A percentile compares a stretch with the other conserved stretches of the same genome.
Conservation (phyloP, 306 rosid species). For the Vigna trinervia region DNA sequence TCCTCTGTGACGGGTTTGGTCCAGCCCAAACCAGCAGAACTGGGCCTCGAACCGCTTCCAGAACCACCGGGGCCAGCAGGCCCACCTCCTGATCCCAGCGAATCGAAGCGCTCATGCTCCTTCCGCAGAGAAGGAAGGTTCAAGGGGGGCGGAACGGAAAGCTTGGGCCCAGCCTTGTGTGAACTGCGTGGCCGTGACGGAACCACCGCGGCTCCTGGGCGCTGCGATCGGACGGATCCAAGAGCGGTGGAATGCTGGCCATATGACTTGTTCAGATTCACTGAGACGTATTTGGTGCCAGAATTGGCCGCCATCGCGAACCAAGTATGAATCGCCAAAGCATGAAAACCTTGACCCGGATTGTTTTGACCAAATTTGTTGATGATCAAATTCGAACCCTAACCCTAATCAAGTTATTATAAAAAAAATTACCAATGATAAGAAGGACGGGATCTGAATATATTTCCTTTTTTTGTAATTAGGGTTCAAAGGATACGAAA, state of each 20-base stretch:
- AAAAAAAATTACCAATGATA: constrained; percentile 2
- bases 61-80: constrained; percentile 65
- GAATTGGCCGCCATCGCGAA: constrained; percentile 94
- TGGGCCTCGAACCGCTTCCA: constrained; percentile 74
- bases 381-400: constrained; percentile 21
- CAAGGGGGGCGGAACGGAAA: constrained; percentile 99
- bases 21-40: constrained; percentile 91
- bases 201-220: constrained; percentile 76
- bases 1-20: constrained; percentile 68
- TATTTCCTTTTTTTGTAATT: neutral
- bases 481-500: constrained; percentile 48
- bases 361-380: constrained; percentile 14
- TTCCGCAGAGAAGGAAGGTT: constrained; percentile 88
- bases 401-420: constrained; percentile 22
- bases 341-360: constrained; percentile 58
- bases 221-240: constrained; percentile 60
- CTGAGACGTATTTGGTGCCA: constrained; percentile 88
- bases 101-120: constrained; percentile 90
- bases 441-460: neutral
- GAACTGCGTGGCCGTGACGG: constrained; percentile 93
- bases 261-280: constrained; percentile 96
- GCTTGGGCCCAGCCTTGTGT: constrained; percentile 89
- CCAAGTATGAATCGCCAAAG: constrained; percentile 60
- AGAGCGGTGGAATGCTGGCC: constrained; percentile 66
- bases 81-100: constrained; percentile 72